phyloP scores from a whole-genome alignment of 495 filamentous ascomycete genomes.

The Neurospora sp. region DNA sequence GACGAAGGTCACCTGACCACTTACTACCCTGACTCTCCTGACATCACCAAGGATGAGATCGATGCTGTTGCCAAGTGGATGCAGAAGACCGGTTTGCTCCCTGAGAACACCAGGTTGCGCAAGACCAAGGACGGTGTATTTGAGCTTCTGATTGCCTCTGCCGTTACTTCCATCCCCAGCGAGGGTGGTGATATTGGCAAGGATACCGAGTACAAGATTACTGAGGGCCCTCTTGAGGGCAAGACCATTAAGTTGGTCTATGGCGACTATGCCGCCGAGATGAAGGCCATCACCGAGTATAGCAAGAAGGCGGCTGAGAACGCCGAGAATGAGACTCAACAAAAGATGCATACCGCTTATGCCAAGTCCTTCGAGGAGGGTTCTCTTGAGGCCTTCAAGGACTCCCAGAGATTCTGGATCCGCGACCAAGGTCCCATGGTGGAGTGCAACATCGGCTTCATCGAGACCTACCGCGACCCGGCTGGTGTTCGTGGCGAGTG shows the following conservation, averaged over 20 bases:
- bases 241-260: constrained; percentile 64
- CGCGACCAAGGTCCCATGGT: constrained; percentile 81
- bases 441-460: constrained; percentile 87
- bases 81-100: constrained; percentile 55
- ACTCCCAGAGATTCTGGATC: constrained; percentile 86
- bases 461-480: constrained; percentile 94
- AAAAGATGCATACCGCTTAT: constrained; percentile 75
- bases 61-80: constrained; percentile 59
- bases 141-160: constrained; percentile 78
- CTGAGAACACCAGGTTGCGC: constrained; percentile 80
- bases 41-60: constrained; percentile 81
- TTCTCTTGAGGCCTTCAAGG: constrained; percentile 80
- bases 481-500: constrained; percentile 91
- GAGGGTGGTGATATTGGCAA: constrained; percentile 62
- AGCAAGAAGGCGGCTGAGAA: constrained; percentile 63
- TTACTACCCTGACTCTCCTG: constrained; percentile 83
- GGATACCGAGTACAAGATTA: constrained; percentile 53
- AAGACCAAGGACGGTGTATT: constrained; percentile 65
- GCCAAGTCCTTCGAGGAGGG: constrained; percentile 75
- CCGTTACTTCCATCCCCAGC: constrained; percentile 32
- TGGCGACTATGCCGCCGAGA: constrained; percentile 72
- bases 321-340: constrained; percentile 77
- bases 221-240: constrained; percentile 51
- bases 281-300: constrained; percentile 64
- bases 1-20: constrained; percentile 75